Evolutionary conservation across 257 asterid species (phyloP), one percentile per base, ranked within the genome.

Genomic region (Paraleonurus japonicus): DNA sequence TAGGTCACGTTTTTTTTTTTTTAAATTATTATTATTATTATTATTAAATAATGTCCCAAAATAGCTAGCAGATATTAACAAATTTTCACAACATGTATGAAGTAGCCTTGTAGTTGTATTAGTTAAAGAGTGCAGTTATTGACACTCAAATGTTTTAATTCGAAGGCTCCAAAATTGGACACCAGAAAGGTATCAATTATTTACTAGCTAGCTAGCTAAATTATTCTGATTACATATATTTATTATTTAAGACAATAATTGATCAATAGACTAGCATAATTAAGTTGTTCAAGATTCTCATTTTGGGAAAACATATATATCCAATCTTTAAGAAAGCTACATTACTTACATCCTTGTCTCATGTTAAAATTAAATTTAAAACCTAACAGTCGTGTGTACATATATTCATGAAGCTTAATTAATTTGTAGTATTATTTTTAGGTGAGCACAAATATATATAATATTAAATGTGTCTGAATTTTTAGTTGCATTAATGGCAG

Each of bases 401-500:
- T n/a, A 12, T 45, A 20, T 54, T 20, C 1, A 3, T 8, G 27
- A 22, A 19, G 20, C 13, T 15, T 6, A n/a, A 48, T 17, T 51
- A 6, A 53, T 4, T 19, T 1, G 1, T n/a, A n/a, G n/a, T n/a
- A 16, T 15, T n/a, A 15, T 20, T 33, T 33, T 39, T 23, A n/a
- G 27, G 43, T 45, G 71, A 26, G 8, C 48, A 61, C 22, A 30
- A 47, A 71, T 71, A 47, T 45, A 33, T 7, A 22, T 10, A 41
- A 39, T 12, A 39, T 8, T 39, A 47, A n/a, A 15, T 13, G 3
- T 62, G 30, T 57, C 35, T 59, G 15, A 59, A 3, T 15, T 32
- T 15, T 45, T 16, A 26, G 3, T 10, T 16, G 2, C 22, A 16
- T 69, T 63, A 22, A 55, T 59, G 37, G 74, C 77, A 87, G 96